phyloP scores from a whole-genome alignment of 495 filamentous ascomycete genomes.

The Talaromyces wortmannii region DNA sequence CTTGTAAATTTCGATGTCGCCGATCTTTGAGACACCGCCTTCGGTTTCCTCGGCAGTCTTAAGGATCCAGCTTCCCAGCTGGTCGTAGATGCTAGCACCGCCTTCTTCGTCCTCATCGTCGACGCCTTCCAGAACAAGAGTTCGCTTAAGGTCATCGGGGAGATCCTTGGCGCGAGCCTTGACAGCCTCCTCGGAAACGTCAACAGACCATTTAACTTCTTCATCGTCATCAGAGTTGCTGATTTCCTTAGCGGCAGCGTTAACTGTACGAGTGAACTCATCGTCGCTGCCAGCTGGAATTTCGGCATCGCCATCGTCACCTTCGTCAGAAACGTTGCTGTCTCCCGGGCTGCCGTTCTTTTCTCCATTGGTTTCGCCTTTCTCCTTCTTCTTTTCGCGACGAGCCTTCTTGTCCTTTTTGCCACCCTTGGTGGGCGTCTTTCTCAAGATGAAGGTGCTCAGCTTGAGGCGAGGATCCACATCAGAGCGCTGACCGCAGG shows the following conservation, averaged over 20 bases:
- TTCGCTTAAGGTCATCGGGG: constrained; percentile 83
- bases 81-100: constrained; percentile 77
- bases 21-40: constrained; percentile 66
- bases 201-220: constrained; percentile 88
- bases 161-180: constrained; percentile 87
- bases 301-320: constrained; percentile 61
- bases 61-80: constrained; percentile 88
- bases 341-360: constrained; percentile 62
- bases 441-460: constrained; percentile 95
- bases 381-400: constrained; percentile 57
- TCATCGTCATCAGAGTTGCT: constrained; percentile 62
- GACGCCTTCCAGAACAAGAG: constrained; percentile 75
- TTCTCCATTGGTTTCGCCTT: constrained; percentile 54
- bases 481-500: constrained; percentile 85
- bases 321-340: constrained; percentile 63
- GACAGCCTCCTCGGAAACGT: constrained; percentile 91
- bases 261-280: constrained; percentile 84
- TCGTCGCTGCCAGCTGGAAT: constrained; percentile 83
- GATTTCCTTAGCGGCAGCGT: constrained; percentile 71
- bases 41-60: constrained; percentile 59
- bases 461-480: constrained; percentile 93
- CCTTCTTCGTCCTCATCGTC: constrained; percentile 80
- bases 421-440: constrained; percentile 80
- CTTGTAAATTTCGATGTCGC: constrained; percentile 84
- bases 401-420: constrained; percentile 93